Evolutionary conservation across 2,329 filamentous ascomycete genomes (phyloP).

Genomic region (Claviceps pazoutovae): DNA sequence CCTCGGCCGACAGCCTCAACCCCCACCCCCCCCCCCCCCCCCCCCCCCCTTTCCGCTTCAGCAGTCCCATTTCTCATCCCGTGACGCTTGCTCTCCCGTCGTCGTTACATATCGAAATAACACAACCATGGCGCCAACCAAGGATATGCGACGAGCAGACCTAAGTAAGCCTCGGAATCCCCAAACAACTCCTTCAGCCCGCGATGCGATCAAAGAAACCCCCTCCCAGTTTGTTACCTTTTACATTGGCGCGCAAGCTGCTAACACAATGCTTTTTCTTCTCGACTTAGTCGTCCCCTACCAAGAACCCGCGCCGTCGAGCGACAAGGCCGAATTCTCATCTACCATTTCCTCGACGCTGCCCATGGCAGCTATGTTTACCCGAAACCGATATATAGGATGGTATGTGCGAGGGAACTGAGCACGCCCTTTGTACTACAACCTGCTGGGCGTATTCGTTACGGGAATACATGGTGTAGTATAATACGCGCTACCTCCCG

Average conservation of each 20-base stretch:
- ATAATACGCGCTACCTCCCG: too few species aligned
- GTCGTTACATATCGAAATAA: background rate
- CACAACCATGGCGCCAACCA: conserved; percentile 24
- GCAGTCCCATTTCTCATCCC: background rate
- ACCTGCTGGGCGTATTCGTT: too few species aligned
- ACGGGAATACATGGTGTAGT: too few species aligned
- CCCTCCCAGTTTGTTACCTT: too few species aligned
- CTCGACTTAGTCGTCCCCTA: conserved; percentile 67
- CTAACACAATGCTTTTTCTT: background rate
- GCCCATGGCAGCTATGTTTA: conserved; percentile 94
- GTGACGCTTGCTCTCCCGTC: background rate
- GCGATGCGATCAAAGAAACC: too few species aligned
- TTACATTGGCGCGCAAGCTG: too few species aligned
- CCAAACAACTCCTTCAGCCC: background rate
- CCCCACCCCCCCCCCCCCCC: too few species aligned
- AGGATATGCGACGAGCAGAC: conserved; percentile 31
- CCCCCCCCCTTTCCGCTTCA: background rate
- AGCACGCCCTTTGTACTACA: too few species aligned
- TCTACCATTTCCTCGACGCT: conserved; percentile 63
- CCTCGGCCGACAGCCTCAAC: background rate
- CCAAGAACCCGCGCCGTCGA: conserved; percentile 56
- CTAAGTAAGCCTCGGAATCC: conserved; percentile 21
- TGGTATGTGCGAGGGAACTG: conserved; percentile 30
- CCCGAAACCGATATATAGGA: conserved; percentile 67
- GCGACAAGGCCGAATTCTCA: conserved; percentile 52